These are phyloP conservation scores for Scleromitrula shiraiana DNA, from an alignment of 2,329 filamentous ascomycete genomes.

Conservation along the genomic window DNA sequence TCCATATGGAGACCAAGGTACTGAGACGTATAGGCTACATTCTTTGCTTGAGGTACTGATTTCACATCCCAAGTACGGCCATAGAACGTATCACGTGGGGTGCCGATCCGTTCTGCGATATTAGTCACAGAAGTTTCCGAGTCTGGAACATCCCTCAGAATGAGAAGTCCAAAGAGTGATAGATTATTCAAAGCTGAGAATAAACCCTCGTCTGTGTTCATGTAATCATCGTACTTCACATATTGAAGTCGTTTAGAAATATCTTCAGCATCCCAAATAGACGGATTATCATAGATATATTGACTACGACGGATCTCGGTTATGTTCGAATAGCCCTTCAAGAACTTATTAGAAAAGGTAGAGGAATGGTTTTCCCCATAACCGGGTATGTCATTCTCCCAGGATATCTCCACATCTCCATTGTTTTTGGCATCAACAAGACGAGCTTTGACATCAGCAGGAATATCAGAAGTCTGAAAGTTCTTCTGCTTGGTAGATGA, in stretches of 20 bases:
- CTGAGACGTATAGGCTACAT: conserved; percentile 81
- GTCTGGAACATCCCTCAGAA: conserved; percentile 66
- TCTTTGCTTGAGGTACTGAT: conserved; percentile 74
- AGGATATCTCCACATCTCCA: conserved; percentile 41
- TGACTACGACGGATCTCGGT: not conserved
- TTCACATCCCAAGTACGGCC: conserved; percentile 85
- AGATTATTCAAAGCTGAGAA: conserved; percentile 55
- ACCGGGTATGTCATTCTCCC: conserved; percentile 45
- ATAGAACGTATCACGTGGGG: conserved; percentile 81
- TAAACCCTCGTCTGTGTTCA: conserved; percentile 50
- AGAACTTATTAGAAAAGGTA: conserved; percentile 15
- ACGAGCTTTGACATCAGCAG: conserved; percentile 36
- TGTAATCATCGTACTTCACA: conserved; percentile 65
- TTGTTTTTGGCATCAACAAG: conserved; percentile 31
- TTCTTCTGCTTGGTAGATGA: conserved; percentile 52
- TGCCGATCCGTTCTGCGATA: conserved; percentile 67
- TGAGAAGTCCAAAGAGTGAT: conserved; percentile 61
- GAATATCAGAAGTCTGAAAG: conserved; percentile 59
- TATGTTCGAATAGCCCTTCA: not conserved
- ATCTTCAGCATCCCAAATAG: conserved; percentile 36
- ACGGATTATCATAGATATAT: not conserved
- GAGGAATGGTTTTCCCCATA: conserved; percentile 24
- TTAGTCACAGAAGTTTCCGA: conserved; percentile 55
- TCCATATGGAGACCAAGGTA: conserved; percentile 90
- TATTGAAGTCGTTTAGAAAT: conserved; percentile 44